Evolutionary conservation across 1,284 basidiomycete species (phyloP).

Genomic region (Ustilago sp.): DNA sequence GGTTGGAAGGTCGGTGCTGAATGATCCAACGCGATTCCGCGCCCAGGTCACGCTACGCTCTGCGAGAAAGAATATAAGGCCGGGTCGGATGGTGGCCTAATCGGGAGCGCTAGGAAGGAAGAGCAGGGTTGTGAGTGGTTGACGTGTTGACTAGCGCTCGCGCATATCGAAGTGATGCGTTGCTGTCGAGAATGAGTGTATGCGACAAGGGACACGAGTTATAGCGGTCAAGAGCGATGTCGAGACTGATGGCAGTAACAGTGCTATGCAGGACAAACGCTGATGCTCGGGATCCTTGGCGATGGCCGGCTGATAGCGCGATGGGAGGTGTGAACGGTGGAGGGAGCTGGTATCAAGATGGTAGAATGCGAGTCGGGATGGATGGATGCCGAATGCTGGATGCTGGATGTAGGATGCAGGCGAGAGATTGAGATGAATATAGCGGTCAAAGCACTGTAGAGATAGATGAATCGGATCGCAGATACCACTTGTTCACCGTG

Average conservation of each 20-base stretch:
- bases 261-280: not conserved
- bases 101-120: constrained; percentile 15
- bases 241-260: not conserved
- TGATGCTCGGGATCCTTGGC: not conserved
- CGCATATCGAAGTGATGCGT: constrained; percentile 21
- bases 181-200: not conserved
- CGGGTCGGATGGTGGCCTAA: constrained; percentile 1
- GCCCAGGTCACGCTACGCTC: not conserved
- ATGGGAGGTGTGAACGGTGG: not conserved
- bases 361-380: constrained; percentile 3
- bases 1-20: not conserved
- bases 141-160: constrained; percentile 16
- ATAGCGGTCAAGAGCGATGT: not conserved
- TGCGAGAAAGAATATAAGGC: constrained; percentile 2
- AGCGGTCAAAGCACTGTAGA: not conserved
- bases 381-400: not conserved
- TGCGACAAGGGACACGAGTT: not conserved
- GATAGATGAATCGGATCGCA: not conserved
- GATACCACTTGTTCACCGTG: not conserved
- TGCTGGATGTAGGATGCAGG: constrained; percentile 5
- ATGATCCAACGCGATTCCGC: not conserved
- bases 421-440: not conserved
- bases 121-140: constrained; percentile 12
- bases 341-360: not conserved
- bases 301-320: not conserved